A percentile compares a stretch with the other conserved stretches of the same genome.
phyloP scores from a whole-genome alignment of 176 grass and related monocot species.

The Stipa capillata region DNA sequence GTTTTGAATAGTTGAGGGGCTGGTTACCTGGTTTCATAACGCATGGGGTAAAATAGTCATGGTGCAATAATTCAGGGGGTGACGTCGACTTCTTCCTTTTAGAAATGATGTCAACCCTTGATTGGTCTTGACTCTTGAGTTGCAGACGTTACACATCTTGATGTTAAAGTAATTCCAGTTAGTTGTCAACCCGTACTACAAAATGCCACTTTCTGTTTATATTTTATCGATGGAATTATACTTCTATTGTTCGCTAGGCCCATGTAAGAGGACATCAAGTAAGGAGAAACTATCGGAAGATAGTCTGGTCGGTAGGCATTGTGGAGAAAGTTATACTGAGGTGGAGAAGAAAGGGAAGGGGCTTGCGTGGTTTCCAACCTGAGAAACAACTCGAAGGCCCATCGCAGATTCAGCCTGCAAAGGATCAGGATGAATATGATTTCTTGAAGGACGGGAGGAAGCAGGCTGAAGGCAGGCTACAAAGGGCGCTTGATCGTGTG shows the following conservation, averaged over 20 bases:
- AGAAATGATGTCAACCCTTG: neutral
- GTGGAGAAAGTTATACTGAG: constrained; percentile 87
- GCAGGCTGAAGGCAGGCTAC: constrained; percentile 75
- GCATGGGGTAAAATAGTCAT: no score
- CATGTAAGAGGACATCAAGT: constrained; percentile 93
- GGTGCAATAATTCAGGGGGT: no score
- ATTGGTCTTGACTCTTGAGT: neutral
- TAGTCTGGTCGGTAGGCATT: constrained; percentile 91
- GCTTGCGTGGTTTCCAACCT: constrained; percentile 54
- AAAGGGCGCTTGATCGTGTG: constrained; percentile 82
- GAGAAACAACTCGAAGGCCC: constrained; percentile 59
- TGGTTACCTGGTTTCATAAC: no score
- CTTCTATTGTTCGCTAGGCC: constrained; percentile 44
- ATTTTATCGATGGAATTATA: neutral
- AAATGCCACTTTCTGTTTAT: neutral
- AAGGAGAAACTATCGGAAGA: constrained; percentile 70
- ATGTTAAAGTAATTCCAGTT: neutral
- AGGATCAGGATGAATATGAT: constrained; percentile 67
- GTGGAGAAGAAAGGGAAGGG: constrained; percentile 87
- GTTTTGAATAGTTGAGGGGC: no score
- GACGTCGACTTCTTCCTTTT: no score
- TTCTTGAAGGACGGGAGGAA: constrained; percentile 90
- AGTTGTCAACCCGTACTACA: neutral
- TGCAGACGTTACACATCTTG: neutral
- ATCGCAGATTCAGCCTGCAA: constrained; percentile 39